A percentile compares a stretch with the other conserved stretches of the same genome.
Conservation (phyloP, 2,329 filamentous ascomycete genomes). For the Thermothelomyces thermophilus region DNA sequence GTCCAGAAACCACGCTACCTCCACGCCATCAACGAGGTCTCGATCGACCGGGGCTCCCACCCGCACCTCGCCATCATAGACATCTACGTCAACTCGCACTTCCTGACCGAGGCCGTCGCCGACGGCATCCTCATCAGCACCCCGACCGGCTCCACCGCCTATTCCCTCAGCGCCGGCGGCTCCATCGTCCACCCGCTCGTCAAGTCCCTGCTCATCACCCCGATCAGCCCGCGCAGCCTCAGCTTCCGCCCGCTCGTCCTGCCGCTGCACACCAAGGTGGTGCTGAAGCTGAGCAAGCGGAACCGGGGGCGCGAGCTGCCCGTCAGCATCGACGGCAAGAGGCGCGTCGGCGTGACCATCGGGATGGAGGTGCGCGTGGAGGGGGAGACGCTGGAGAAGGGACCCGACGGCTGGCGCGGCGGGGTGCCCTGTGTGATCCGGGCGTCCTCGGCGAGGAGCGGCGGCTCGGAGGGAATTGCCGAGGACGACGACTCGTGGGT, state of each 20-base stretch:
- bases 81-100: slow-evolving; percentile 81
- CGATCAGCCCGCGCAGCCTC: slow-evolving; percentile 86
- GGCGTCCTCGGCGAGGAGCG: slow-evolving; percentile 41
- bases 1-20: slow-evolving; percentile 31
- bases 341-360: slow-evolving; percentile 59
- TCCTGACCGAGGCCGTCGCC: slow-evolving; percentile 87
- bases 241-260: slow-evolving; percentile 89
- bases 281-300: slow-evolving; percentile 71
- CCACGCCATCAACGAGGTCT: slow-evolving; percentile 87
- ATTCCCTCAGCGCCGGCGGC: slow-evolving; percentile 86
- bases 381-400: slow-evolving; percentile 67
- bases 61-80: slow-evolving; percentile 90
- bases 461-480: slow-evolving; percentile 33
- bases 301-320: slow-evolving; percentile 71
- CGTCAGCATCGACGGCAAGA: slow-evolving; percentile 71
- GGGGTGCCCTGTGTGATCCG: slow-evolving; percentile 91
- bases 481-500: slow-evolving; percentile 91
- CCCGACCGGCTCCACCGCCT: slow-evolving; percentile 91
- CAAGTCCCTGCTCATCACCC: slow-evolving; percentile 79
- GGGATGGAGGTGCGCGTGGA: slow-evolving; percentile 84
- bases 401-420: slow-evolving; percentile 51
- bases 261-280: slow-evolving; percentile 77
- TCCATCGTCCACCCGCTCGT: slow-evolving; percentile 93
- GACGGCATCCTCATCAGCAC: slow-evolving; percentile 94
- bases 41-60: slow-evolving; percentile 83